Percentiles rank a stretch among this genome's conserved stretches.
Evolutionary conservation across 2,329 filamentous ascomycete species (phyloP).

Genomic region (Alternaria arbusti): DNA sequence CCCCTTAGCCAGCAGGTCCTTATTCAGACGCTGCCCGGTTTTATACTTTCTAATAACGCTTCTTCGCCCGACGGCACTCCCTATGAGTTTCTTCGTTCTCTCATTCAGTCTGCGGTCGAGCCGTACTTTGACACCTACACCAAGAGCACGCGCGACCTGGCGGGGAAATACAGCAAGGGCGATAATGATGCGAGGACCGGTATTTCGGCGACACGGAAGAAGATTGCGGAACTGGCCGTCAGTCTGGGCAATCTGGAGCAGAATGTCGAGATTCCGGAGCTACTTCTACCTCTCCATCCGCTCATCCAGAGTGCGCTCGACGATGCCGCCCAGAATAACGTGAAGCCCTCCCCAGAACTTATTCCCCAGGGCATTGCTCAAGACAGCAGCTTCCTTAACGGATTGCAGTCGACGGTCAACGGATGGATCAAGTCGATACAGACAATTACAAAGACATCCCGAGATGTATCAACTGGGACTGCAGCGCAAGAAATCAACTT

Average conservation of each 20-base stretch:
- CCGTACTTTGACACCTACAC: conserved; percentile 98
- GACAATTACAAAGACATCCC: conserved; percentile 90
- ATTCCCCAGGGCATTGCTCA: conserved; percentile 78
- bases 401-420: conserved; percentile 90
- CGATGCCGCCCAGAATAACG: conserved; percentile 70
- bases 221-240: conserved; percentile 90
- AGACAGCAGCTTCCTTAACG: conserved; percentile 92
- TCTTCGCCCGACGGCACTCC: conserved; percentile 80
- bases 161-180: conserved; percentile 69
- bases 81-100: conserved; percentile 89
- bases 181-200: conserved; percentile 93
- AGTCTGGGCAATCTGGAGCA: conserved; percentile 91
- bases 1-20: conserved; percentile 89
- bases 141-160: conserved; percentile 60
- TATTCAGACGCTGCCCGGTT: conserved; percentile 88
- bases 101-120: conserved; percentile 88
- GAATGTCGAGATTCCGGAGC: conserved; percentile 95
- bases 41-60: conserved; percentile 71
- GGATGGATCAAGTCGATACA: conserved; percentile 99
- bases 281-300: conserved; percentile 85
- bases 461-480: conserved; percentile 78
- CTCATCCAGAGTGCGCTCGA: conserved; percentile 86
- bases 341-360: conserved; percentile 76
- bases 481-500: conserved; percentile 99
- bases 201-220: conserved; percentile 96